Evolutionary conservation across 2,329 filamentous ascomycete genomes (phyloP).

Genomic region (Colletotrichum gigasporum): DNA sequence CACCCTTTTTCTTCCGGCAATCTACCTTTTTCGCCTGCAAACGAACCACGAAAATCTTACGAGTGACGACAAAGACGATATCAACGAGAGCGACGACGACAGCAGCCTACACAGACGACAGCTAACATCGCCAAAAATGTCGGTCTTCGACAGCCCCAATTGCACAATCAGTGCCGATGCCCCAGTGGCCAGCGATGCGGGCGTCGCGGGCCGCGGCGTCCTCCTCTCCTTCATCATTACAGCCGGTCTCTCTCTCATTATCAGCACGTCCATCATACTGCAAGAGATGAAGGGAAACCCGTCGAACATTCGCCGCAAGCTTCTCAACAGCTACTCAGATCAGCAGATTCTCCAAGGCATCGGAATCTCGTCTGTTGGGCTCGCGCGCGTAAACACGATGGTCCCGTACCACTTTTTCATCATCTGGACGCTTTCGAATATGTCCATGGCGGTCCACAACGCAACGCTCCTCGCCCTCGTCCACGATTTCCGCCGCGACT

Average conservation of each 20-base stretch:
- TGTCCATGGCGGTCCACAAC: slow-evolving; percentile 74
- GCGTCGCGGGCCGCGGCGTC: slow-evolving; percentile 67
- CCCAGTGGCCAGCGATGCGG: slow-evolving; percentile 61
- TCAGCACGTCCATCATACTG: slow-evolving; percentile 66
- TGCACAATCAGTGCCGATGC: slow-evolving; percentile 37
- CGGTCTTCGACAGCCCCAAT: slow-evolving; percentile 7
- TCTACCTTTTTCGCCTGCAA: neutral
- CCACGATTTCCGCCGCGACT: slow-evolving; percentile 72
- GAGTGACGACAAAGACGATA: neutral
- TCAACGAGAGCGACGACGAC: neutral
- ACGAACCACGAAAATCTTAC: neutral
- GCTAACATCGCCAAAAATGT: neutral
- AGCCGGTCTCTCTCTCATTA: slow-evolving; percentile 63
- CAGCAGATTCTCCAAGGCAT: slow-evolving; percentile 76
- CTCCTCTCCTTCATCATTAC: slow-evolving; percentile 75
- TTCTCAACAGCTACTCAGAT: slow-evolving; percentile 72
- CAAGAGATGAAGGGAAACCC: slow-evolving; percentile 58
- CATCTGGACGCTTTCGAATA: slow-evolving; percentile 73
- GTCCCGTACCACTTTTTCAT: slow-evolving; percentile 77
- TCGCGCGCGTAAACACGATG: slow-evolving; percentile 67
- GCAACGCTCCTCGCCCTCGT: slow-evolving; percentile 71
- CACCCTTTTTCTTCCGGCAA: neutral
- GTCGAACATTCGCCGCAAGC: slow-evolving; percentile 67
- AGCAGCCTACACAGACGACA: too few species aligned
- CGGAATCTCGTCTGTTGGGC: slow-evolving; percentile 71